These are phyloP conservation scores for Apophysomyces trapeziformis DNA, from an alignment of 371 early-diverging fungal genomes.

Conservation along the genomic window DNA sequence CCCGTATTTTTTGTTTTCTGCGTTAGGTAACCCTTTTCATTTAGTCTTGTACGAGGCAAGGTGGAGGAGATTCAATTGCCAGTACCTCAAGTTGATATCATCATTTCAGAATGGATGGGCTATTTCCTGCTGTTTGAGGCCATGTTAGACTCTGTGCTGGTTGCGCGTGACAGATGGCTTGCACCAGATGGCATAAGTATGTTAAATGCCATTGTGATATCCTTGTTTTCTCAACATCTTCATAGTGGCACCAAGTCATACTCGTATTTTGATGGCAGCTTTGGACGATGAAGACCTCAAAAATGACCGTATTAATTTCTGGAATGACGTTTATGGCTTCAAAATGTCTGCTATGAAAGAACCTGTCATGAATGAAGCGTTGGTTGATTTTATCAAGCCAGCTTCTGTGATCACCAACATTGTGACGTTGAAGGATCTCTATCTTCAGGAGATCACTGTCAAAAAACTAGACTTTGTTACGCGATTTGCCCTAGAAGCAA, in stretches of 20 bases:
- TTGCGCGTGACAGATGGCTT: conserved; percentile 83
- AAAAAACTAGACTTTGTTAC: conserved; percentile 56
- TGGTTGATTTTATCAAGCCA: conserved; percentile 71
- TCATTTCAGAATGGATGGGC: conserved; percentile 94
- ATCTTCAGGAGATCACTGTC: conserved; percentile 61
- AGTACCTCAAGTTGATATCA: conserved; percentile 82
- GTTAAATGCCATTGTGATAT: conserved; percentile 21
- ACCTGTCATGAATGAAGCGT: conserved; percentile 58
- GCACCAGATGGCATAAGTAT: conserved; percentile 67
- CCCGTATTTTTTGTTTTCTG: neutral
- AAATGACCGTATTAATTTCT: conserved; percentile 78
- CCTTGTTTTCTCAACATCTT: neutral
- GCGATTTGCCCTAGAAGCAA: conserved; percentile 63
- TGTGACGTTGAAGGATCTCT: conserved; percentile 72
- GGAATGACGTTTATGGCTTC: conserved; percentile 91
- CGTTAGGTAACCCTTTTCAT: neutral
- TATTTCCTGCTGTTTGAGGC: conserved; percentile 88
- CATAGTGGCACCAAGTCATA: conserved; percentile 76
- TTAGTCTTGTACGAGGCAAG: conserved; percentile 71
- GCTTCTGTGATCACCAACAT: conserved; percentile 70
- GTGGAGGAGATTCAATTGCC: conserved; percentile 87
- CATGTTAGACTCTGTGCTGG: conserved; percentile 89
- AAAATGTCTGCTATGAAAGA: conserved; percentile 84
- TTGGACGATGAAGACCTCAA: conserved; percentile 83
- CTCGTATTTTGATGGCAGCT: conserved; percentile 75